Conservation (phyloP, 345 rosid species). For the Streptanthus diversifolius region DNA sequence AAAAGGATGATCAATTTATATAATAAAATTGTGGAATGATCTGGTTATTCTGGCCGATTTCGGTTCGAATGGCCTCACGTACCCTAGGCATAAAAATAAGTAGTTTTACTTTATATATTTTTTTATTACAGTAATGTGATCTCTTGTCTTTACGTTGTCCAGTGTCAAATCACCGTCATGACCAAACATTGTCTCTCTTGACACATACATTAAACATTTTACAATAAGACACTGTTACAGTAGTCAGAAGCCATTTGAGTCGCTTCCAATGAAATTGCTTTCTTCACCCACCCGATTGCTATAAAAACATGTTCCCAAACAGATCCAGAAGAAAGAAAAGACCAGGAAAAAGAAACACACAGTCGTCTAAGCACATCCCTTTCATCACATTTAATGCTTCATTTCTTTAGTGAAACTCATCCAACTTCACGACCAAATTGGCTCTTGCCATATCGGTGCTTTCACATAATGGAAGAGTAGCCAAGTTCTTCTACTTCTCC, state of each 20-base stretch:
- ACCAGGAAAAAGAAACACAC: neutral
- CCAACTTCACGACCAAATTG: neutral
- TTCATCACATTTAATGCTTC: neutral
- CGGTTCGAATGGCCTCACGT: neutral
- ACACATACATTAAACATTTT: neutral
- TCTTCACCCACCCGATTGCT: too few species aligned
- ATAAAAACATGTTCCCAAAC: too few species aligned
- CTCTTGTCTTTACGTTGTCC: conserved; percentile 19
- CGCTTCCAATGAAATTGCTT: neutral
- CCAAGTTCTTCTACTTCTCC: neutral
- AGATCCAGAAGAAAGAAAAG: neutral
- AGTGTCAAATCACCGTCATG: conserved; percentile 29
- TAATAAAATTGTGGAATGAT: neutral
- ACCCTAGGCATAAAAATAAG: neutral
- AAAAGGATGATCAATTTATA: neutral
- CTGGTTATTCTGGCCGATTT: neutral
- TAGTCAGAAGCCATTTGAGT: neutral
- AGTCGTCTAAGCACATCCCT: neutral
- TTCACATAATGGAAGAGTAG: neutral
- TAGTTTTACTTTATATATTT: neutral
- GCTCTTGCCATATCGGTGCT: neutral
- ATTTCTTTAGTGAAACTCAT: neutral
- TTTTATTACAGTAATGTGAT: neutral
- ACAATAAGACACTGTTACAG: neutral
- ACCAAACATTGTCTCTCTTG: conserved; percentile 19